These are phyloP conservation scores for Colletotrichum somersetense DNA, from an alignment of 2,329 filamentous ascomycete genomes.

Conservation along the genomic window DNA sequence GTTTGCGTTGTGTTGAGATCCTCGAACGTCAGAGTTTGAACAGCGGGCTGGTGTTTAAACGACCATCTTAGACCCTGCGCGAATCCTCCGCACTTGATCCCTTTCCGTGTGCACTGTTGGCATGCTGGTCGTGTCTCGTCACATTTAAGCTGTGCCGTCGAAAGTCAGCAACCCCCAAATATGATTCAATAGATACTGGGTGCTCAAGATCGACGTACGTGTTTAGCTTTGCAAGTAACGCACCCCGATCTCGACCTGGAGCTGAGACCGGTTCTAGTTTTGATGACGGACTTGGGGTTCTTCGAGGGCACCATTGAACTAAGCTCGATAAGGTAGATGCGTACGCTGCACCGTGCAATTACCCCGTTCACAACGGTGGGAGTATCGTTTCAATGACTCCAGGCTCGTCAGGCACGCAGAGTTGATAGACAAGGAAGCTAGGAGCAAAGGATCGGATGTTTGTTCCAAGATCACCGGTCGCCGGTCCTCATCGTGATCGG, in stretches of 20 bases:
- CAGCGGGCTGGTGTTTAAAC: constrained; percentile 53
- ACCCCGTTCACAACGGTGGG: background rate
- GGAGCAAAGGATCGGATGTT: background rate
- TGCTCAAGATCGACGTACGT: constrained; percentile 35
- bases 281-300: constrained; percentile 16
- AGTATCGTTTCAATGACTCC: background rate
- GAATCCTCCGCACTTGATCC: constrained; percentile 49
- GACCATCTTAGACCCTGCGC: constrained; percentile 55
- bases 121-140: constrained; percentile 50
- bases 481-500: constrained; percentile 6
- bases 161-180: constrained; percentile 1
- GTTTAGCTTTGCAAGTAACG: constrained; percentile 50
- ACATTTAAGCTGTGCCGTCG: constrained; percentile 48
- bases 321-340: background rate
- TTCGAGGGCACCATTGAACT: constrained; percentile 34
- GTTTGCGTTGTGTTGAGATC: background rate
- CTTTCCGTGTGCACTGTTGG: constrained; percentile 48
- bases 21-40: constrained; percentile 19
- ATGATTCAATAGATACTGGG: background rate
- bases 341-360: background rate
- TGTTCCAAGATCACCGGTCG: constrained; percentile 1
- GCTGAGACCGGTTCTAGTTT: constrained; percentile 36
- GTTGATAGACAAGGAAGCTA: background rate
- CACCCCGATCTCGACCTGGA: constrained; percentile 49
- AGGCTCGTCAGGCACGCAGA: background rate